phyloP scores from a whole-genome alignment of 2,329 filamentous ascomycete species.

The Pseudofabraea citricarpa region DNA sequence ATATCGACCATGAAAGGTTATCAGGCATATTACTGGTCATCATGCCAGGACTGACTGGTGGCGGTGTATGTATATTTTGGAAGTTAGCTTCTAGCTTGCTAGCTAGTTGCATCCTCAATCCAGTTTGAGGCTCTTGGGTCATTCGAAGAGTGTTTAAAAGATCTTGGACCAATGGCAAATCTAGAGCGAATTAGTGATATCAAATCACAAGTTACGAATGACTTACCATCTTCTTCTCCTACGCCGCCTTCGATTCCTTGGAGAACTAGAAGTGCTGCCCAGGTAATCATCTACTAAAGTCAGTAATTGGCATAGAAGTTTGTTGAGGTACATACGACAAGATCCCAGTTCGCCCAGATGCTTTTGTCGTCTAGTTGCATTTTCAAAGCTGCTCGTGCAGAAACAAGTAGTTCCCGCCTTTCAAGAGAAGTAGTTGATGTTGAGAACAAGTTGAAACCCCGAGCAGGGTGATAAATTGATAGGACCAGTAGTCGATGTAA shows the following conservation, averaged over 20 bases:
- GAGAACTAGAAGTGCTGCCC: constrained; percentile 38
- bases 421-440: constrained; percentile 33
- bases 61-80: constrained; percentile 18
- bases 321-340: constrained; percentile 21
- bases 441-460: constrained; percentile 34
- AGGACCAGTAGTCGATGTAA: constrained; percentile 36
- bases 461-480: constrained; percentile 37
- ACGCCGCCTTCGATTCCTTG: constrained; percentile 36
- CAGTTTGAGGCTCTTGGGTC: constrained; percentile 15
- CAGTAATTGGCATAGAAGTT: background rate
- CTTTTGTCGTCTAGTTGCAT: constrained; percentile 34
- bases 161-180: constrained; percentile 18
- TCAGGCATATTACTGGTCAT: constrained; percentile 3
- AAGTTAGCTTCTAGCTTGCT: constrained; percentile 16
- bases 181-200: constrained; percentile 6
- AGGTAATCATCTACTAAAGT: constrained; percentile 33
- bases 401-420: constrained; percentile 36
- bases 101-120: constrained; percentile 16
- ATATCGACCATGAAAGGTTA: constrained; percentile 15
- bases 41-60: constrained; percentile 5
- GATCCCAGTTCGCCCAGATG: constrained; percentile 40
- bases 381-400: constrained; percentile 34
- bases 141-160: constrained; percentile 17
- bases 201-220: background rate
- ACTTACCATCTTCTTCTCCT: constrained; percentile 32